A percentile compares a stretch with the other conserved stretches of the same genome.
Evolutionary conservation across 345 rosid genomes (phyloP).

Genomic region (Bruguiera sexangula): DNA sequence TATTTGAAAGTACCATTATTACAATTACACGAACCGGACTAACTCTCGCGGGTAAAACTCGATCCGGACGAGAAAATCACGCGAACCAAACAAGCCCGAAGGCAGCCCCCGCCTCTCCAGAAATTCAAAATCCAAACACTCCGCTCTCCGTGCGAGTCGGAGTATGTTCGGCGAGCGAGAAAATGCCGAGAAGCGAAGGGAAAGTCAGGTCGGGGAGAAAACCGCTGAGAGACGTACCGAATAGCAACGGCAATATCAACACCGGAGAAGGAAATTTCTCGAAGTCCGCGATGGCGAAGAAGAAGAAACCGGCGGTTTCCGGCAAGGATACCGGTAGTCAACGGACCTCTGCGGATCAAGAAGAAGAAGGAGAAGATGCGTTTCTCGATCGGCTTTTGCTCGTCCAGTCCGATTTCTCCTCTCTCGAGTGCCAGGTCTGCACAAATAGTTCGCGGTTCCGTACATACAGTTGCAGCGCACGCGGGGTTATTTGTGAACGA

Average conservation of each 20-base stretch:
- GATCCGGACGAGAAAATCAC: too few species aligned
- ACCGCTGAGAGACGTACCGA: conserved; percentile 32
- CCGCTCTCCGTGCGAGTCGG: neutral
- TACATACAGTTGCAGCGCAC: neutral
- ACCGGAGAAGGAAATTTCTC: conserved; percentile 12
- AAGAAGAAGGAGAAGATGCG: conserved; percentile 21
- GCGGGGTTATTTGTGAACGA: too few species aligned
- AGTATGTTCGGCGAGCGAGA: neutral
- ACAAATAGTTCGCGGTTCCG: neutral
- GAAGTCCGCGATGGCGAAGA: conserved; percentile 24
- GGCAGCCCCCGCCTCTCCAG: neutral
- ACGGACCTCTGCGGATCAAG: neutral
- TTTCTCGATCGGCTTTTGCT: conserved; percentile 58
- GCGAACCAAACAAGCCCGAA: too few species aligned
- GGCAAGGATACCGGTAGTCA: conserved; percentile 9
- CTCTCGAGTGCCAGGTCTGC: conserved; percentile 53
- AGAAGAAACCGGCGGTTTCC: conserved; percentile 11
- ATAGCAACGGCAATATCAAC: neutral
- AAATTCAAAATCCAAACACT: conserved; percentile 6
- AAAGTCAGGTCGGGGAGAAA: conserved; percentile 36
- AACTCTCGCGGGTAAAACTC: neutral
- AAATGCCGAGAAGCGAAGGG: conserved; percentile 36
- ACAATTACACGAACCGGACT: too few species aligned
- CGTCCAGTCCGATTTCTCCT: conserved; percentile 60
- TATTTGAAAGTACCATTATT: too few species aligned